A percentile compares a stretch with the other conserved stretches of the same genome.
These are phyloP conservation scores for Moniliella sp. DNA, from an alignment of 1,284 basidiomycete genomes.

Conservation along the genomic window DNA sequence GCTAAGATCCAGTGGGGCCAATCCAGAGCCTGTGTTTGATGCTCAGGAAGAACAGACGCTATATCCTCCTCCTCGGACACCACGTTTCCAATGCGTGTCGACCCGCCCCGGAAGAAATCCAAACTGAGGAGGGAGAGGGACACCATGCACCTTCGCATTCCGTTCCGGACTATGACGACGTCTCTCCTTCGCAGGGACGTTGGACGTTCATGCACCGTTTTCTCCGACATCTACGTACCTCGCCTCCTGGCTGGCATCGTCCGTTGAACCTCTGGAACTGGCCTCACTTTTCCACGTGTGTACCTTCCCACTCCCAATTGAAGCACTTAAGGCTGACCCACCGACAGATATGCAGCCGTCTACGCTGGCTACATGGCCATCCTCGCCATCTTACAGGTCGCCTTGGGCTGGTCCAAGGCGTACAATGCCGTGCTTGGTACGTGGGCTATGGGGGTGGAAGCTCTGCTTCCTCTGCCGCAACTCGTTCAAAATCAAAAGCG, in stretches of 20 bases:
- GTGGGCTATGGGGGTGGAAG: conserved; percentile 44
- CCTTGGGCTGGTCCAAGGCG: conserved; percentile 46
- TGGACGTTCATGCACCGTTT: no score
- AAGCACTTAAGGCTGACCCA: no score
- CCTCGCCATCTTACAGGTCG: conserved; percentile 38
- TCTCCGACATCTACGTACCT: no score
- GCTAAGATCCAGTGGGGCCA: no score
- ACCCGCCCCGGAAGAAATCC: conserved; percentile 6
- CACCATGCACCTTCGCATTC: conserved; percentile 11
- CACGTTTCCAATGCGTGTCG: conserved; percentile 3
- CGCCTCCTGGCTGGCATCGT: no score
- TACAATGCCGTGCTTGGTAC: conserved; percentile 55
- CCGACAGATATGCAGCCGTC: no score
- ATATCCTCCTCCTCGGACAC: conserved; percentile 5
- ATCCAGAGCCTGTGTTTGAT: no score
- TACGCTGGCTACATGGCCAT: conserved; percentile 45
- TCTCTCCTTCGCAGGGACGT: no score
- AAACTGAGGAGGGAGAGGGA: conserved; percentile 2
- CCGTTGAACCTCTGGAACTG: no score
- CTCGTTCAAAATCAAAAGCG: conserved; percentile 43
- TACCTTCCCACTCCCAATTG: no score
- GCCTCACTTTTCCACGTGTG: no score
- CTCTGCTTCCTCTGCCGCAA: conserved; percentile 20
- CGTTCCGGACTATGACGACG: conserved; percentile 4
- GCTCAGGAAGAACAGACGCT: conserved; percentile 4